Evolutionary conservation across 2,329 filamentous ascomycete genomes (phyloP), one percentile per base, ranked within the genome.

Genomic region (Lachnellula arida): DNA sequence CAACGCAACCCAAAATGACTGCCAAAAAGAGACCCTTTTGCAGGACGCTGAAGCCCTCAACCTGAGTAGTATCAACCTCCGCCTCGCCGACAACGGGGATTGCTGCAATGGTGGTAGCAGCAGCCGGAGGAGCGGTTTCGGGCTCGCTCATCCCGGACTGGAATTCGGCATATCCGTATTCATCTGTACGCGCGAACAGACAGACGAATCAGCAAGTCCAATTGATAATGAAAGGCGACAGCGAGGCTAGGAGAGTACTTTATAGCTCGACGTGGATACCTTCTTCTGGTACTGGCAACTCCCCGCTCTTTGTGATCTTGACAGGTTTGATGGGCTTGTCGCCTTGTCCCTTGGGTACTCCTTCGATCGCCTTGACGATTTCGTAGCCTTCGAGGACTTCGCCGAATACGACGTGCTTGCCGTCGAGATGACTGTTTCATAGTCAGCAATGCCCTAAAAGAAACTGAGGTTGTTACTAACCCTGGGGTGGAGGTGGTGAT

Each of bases 241-340:
- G 46, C 52, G 42, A 57, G 57, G 56, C 49, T 53, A 61, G 61
- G 59, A 58, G 62, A 61, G 60, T 65, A 66, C 71, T 78, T 82
- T 87, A 94, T 75, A 94, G 88, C 78, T 94, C 89, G 77, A 86
- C 82, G 77, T 91, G 88, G 79, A 91, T 93, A 94, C 90, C 90
- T 94, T 94, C 90, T 79, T 84, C 79, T 72, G 89, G 87, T 64
- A 92, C 86, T 73, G 86, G 81, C 67, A 94, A 78, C 80, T 93
- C 89, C 74, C 90, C 90, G 75, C 87, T 90, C 82, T 91, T 89
- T 72, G 73, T 81, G 70, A 95, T 91, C 79, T 85, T 92, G 75
- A 94, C 79, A 19, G 78, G 71, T 75, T 85, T 75, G 60, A 72
- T 71, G 28, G 90, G 90, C 76, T 84, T 88, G 77, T 92, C 88